Base-by-base conservation (phyloP, 306 rosid species). In the Malus asiatica region DNA sequence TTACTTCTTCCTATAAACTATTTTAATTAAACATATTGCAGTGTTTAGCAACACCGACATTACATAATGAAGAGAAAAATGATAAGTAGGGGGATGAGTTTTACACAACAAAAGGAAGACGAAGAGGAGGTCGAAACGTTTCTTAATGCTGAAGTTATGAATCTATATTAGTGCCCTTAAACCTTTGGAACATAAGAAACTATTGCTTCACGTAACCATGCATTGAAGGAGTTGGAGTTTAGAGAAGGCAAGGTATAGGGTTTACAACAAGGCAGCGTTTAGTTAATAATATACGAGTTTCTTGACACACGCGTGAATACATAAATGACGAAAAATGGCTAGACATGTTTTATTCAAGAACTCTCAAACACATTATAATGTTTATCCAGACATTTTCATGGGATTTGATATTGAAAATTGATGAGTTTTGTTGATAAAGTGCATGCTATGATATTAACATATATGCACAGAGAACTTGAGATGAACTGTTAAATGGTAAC, bases 311-410 rank as follows among this genome's bases (percentile, higher is more conserved):
- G 11, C 3, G 6, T 19, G 11, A 3, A 9, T 85, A 7, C 20
- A 18, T 16, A 75, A 42, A 84, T 77, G 74, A 71, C 44, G 66
- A 71, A 78, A 33, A 64, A 76, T 73, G 71, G 85, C 42, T 71
- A 74, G 66, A 79, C 33, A 83, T 81, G 66, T 45, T 78, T 82
- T 80, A 85, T 86, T 82, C 75, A 79, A 42, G 66, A 81, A 80
- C 81, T 83, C 72, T 82, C 83, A 74, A 62, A 80, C 80, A 79
- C 12, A 8, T 3, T 78, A 74, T 86, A 82, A 86, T 52, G 65
- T 63, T 70, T 63, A 25, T 68, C 16, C 58, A 2, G 20, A 52
- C n/a, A 52, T 52, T 52, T 18, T 52, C 44, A 1, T 40, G 1
- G 3, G 11, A 0, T 51, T 16, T 7, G 62, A 57, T 1, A 57